Conservation (phyloP, 2,329 filamentous ascomycete species). For the Cladosporium sp. region DNA sequence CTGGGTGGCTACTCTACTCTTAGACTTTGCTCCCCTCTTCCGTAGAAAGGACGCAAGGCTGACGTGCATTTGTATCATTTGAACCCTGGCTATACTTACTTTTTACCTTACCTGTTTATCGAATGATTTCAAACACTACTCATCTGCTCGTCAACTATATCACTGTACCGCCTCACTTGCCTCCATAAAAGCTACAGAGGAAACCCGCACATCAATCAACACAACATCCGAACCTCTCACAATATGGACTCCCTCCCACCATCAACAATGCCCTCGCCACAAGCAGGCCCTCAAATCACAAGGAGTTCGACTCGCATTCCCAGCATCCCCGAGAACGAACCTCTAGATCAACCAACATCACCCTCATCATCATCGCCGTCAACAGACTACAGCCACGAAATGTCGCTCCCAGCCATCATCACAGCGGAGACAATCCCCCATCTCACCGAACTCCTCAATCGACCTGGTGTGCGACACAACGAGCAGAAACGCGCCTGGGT, state of each 20-base stretch:
- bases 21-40: background rate
- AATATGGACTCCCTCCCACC: conserved; percentile 17
- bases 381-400: conserved; percentile 28
- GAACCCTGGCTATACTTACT: background rate
- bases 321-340: background rate
- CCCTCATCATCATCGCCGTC: background rate
- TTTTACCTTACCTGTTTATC: background rate
- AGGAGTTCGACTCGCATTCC: background rate
- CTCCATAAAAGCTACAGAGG: background rate
- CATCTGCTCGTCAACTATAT: background rate
- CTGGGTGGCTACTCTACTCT: background rate
- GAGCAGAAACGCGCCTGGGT: conserved; percentile 53
- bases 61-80: conserved; percentile 2
- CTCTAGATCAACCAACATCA: background rate
- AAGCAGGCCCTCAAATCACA: conserved; percentile 50
- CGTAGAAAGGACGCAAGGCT: conserved; percentile 10
- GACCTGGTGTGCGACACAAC: conserved; percentile 52
- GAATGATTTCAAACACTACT: conserved; percentile 6
- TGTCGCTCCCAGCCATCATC: conserved; percentile 48
- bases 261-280: conserved; percentile 5
- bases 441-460: conserved; percentile 58
- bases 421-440: conserved; percentile 57
- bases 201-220: background rate
- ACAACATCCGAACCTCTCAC: background rate
- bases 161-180: background rate